phyloP scores from a whole-genome alignment of 352 stramenopile genomes.

The Peronospora farinosa region DNA sequence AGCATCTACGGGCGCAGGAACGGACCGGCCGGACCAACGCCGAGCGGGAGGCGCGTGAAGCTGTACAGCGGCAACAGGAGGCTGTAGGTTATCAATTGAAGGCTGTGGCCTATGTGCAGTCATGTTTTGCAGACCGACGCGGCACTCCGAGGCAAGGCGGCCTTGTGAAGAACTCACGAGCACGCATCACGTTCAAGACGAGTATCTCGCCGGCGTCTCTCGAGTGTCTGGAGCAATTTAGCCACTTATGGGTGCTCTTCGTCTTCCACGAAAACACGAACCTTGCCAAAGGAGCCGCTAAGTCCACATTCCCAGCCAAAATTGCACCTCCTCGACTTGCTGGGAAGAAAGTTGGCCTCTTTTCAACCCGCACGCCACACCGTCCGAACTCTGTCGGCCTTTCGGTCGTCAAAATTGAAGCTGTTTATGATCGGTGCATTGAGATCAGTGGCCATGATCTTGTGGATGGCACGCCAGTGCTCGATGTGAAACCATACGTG shows the following conservation, averaged over 20 bases:
- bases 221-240: slow-evolving; percentile 81
- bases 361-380: slow-evolving; percentile 95
- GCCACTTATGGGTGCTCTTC: slow-evolving; percentile 88
- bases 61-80: slow-evolving; percentile 61
- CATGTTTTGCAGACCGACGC: slow-evolving; percentile 82
- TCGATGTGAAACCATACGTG: slow-evolving; percentile 99
- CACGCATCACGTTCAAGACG: slow-evolving; percentile 70
- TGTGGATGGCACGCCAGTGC: slow-evolving; percentile 93
- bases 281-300: slow-evolving; percentile 40
- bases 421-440: slow-evolving; percentile 69
- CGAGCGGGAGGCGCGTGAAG: slow-evolving; percentile 55
- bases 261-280: slow-evolving; percentile 91
- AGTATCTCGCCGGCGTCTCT: slow-evolving; percentile 68
- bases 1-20: slow-evolving; percentile 65
- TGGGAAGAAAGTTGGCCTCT: slow-evolving; percentile 89
- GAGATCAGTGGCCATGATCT: slow-evolving; percentile 91
- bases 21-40: slow-evolving; percentile 64
- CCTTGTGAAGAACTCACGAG: slow-evolving; percentile 57
- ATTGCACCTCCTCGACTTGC: slow-evolving; percentile 68
- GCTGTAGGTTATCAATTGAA: slow-evolving; percentile 62
- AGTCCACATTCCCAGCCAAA: slow-evolving; percentile 72
- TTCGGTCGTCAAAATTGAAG: slow-evolving; percentile 87
- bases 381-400: slow-evolving; percentile 93
- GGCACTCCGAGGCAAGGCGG: slow-evolving; percentile 77
- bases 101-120: slow-evolving; percentile 64